These are phyloP conservation scores for Diaporthe ilicicola DNA, from an alignment of 2,329 filamentous ascomycete species.

Conservation along the genomic window DNA sequence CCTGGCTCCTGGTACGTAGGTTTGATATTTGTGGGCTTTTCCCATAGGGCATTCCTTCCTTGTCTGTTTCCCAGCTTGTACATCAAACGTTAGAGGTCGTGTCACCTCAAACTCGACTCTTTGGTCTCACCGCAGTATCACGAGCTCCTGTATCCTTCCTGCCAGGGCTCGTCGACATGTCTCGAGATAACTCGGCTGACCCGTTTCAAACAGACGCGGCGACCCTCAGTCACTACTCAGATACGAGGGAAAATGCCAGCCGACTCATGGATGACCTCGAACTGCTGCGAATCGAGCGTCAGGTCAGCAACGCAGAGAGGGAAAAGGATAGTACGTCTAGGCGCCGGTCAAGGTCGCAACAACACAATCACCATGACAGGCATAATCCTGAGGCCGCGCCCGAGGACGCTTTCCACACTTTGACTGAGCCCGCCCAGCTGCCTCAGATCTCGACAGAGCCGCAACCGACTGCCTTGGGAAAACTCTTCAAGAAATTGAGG, in stretches of 20 bases:
- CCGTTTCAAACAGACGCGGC: slow-evolving; percentile 28
- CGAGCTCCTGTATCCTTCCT: slow-evolving; percentile 14
- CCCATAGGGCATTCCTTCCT: background rate
- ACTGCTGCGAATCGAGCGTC: slow-evolving; percentile 55
- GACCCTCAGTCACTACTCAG: slow-evolving; percentile 35
- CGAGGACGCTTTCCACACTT: slow-evolving; percentile 57
- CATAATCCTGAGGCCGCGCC: slow-evolving; percentile 47
- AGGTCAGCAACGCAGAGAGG: slow-evolving; percentile 54
- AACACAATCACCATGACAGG: slow-evolving; percentile 38
- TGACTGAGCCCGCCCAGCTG: slow-evolving; percentile 36
- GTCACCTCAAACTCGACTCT: slow-evolving; percentile 15
- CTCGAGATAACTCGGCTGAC: slow-evolving; percentile 19
- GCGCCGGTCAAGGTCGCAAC: slow-evolving; percentile 37
- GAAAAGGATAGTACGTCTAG: slow-evolving; percentile 38
- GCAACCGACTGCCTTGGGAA: slow-evolving; percentile 40
- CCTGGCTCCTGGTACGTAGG: slow-evolving; percentile 26
- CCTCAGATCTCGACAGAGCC: slow-evolving; percentile 25
- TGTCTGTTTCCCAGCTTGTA: slow-evolving; percentile 12
- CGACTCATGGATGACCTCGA: slow-evolving; percentile 59
- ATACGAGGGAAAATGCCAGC: slow-evolving; percentile 43
- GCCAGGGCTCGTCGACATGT: slow-evolving; percentile 19
- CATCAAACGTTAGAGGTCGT: slow-evolving; percentile 7
- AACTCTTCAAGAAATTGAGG: slow-evolving; percentile 53
- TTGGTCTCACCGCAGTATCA: background rate
- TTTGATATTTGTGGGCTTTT: background rate